Evolutionary conservation across 495 filamentous ascomycete species (phyloP), one percentile per base, ranked within the genome.

Genomic region (Pyrenula massariospora): DNA sequence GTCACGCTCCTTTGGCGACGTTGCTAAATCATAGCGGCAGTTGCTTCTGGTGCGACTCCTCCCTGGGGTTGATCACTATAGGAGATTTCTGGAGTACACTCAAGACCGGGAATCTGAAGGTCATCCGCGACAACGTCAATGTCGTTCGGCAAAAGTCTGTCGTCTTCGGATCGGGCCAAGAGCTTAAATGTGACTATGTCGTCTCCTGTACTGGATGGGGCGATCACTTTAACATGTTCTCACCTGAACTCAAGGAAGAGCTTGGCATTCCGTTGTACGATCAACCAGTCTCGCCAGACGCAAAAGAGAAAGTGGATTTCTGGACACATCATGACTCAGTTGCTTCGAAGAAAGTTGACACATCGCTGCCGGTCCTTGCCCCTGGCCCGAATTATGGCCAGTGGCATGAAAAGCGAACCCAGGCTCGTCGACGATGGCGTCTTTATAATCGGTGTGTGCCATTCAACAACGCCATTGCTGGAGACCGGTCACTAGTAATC

Each of bases 141-240:
- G 20, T 15, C 31, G 31, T 42, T 15, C 31, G 31, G 8, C 5
- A 42, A 42, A 15, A 42, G 5, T 42, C 31, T 42, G 31, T 42
- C 8, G 8, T 42, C 8, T 42, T 42, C 31, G 15, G 15, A 5
- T 42, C 31, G 8, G 31, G 31, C 15, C 8, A 53, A 10, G 12
- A 21, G 0, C 5, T 67, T 12, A 1, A 56, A 2, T 55, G 59
- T 10, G 67, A 73, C 47, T 62, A 57, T 22, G 51, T 68, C 24
- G 50, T 73, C 23, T 54, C 60, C 1, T 66, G 59, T 54, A 73
- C 68, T 19, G 70, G 70, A 21, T 73, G 58, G 56, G 58, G 54
- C 12, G 58, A 62, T 25, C 58, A 60, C 22, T 64, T 62, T 54
- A 53, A 48, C 19, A 53, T 61, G 25, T 63, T 66, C 31, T 42